Conservation (phyloP, 1,284 basidiomycete species). For the Heimioporus retisporus region DNA sequence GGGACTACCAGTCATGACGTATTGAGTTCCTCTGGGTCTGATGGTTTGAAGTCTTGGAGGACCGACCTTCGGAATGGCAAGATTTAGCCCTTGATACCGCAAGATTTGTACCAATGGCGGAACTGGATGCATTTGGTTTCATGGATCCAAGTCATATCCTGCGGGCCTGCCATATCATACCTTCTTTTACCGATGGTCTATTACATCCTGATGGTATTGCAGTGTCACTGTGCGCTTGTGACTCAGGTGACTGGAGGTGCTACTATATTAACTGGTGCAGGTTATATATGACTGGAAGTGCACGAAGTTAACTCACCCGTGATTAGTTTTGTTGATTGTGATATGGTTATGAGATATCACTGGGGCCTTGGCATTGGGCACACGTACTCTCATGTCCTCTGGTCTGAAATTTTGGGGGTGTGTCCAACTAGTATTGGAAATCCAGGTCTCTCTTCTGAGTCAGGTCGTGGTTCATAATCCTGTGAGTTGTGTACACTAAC, state of each 20-base stretch:
- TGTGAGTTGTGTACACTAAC: too few relatives aligned
- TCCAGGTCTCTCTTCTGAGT: too few relatives aligned
- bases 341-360: conserved; percentile 19
- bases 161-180: conserved; percentile 18
- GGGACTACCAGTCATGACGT: conserved; percentile 1
- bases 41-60: conserved; percentile 13
- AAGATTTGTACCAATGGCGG: conserved; percentile 15
- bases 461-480: too few relatives aligned
- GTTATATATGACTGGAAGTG: background rate
- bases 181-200: conserved; percentile 9
- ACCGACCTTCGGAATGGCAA: conserved; percentile 3
- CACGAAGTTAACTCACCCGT: background rate
- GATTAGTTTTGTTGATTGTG: conserved; percentile 19
- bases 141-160: conserved; percentile 18
- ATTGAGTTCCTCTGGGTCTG: conserved; percentile 16
- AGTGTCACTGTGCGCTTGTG: background rate
- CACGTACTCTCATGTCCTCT: background rate
- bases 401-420: too few relatives aligned
- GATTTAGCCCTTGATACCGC: background rate
- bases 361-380: conserved; percentile 7
- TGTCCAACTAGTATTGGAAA: too few relatives aligned
- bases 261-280: conserved; percentile 21
- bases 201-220: conserved; percentile 1
- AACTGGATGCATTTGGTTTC: conserved; percentile 17
- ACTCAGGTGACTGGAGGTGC: conserved; percentile 9